A percentile compares a stretch with the other conserved stretches of the same genome.
Evolutionary conservation across 2,329 filamentous ascomycete species (phyloP).

Genomic region (Aspergillus brunneoviolaceus): DNA sequence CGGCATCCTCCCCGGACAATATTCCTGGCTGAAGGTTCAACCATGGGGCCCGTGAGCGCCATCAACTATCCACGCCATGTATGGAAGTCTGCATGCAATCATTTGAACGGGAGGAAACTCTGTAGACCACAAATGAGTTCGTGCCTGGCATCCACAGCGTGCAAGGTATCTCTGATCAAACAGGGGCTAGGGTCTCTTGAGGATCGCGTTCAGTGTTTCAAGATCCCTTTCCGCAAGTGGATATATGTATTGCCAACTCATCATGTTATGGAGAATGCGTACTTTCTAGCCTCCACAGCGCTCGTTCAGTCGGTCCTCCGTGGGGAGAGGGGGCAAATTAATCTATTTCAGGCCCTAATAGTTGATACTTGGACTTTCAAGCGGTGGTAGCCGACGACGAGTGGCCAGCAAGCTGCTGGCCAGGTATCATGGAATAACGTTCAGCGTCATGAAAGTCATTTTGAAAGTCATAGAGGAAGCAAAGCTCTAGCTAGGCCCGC

Average conservation of each 20-base stretch:
- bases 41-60: conserved; percentile 8
- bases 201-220: conserved; percentile 14
- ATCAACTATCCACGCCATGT: conserved; percentile 2
- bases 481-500: no score
- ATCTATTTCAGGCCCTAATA: background rate
- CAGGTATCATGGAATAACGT: no score
- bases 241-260: conserved; percentile 14
- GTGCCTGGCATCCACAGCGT: conserved; percentile 18
- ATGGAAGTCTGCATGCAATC: background rate
- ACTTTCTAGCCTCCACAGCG: conserved; percentile 9
- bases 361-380: background rate
- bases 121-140: conserved; percentile 14
- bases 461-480: no score
- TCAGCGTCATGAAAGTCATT: no score
- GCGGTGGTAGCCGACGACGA: background rate
- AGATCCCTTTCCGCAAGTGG: conserved; percentile 2
- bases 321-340: background rate
- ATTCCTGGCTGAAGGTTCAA: conserved; percentile 7
- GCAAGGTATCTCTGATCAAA: conserved; percentile 9
- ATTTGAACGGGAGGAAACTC: background rate
- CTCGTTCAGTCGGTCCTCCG: conserved; percentile 5
- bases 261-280: conserved; percentile 5
- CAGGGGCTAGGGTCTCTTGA: conserved; percentile 9
- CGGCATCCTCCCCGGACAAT: conserved; percentile 4
- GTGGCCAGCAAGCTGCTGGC: background rate